Evolutionary conservation across 1,284 basidiomycete genomes (phyloP).

Genomic region (Porodaedalea pini): DNA sequence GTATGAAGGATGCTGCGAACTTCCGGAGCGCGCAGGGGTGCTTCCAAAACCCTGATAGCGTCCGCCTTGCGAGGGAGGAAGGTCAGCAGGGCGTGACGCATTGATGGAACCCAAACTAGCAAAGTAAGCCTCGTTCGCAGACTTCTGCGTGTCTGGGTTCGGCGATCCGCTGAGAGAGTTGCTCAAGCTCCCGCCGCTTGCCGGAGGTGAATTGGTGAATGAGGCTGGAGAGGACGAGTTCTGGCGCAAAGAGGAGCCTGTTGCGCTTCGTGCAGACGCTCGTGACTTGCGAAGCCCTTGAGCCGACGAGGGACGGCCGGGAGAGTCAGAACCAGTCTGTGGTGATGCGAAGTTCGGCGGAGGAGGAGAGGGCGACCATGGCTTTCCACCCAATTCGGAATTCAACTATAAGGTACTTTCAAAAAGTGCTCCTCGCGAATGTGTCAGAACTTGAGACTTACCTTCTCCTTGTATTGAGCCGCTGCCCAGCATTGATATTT

Average conservation of each 20-base stretch:
- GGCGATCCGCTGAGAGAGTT: conserved; percentile 36
- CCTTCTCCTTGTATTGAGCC: conserved; percentile 88
- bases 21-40: conserved; percentile 53
- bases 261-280: conserved; percentile 53
- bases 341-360: conserved; percentile 41
- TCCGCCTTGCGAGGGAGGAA: conserved; percentile 84
- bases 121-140: conserved; percentile 76
- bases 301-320: conserved; percentile 56
- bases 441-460: conserved; percentile 31
- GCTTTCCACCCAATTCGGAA: conserved; percentile 60
- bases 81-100: conserved; percentile 61
- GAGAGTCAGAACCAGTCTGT: conserved; percentile 36
- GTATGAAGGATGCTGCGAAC: conserved; percentile 54
- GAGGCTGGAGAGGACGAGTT: conserved; percentile 55
- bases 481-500: conserved; percentile 93
- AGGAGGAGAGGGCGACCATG: conserved; percentile 69
- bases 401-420: conserved; percentile 53
- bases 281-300: conserved; percentile 77
- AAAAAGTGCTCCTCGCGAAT: background rate
- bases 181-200: conserved; percentile 32
- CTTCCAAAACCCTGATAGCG: conserved; percentile 82
- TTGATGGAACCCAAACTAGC: conserved; percentile 68
- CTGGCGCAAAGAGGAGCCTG: conserved; percentile 43
- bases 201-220: conserved; percentile 40
- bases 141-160: conserved; percentile 50